phyloP scores from a whole-genome alignment of 331 rosid genomes.

The Quercus phellos region DNA sequence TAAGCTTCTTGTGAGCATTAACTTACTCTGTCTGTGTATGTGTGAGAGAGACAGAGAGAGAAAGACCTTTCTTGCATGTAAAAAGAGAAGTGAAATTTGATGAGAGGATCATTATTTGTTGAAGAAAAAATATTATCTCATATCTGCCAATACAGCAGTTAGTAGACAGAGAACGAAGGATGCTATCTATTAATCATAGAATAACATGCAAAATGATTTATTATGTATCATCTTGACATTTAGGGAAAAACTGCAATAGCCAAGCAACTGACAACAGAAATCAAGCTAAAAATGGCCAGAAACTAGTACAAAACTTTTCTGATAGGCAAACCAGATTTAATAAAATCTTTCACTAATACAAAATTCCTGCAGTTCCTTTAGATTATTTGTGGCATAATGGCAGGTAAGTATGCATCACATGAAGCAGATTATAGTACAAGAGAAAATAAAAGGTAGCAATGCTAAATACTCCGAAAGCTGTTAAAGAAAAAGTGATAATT shows the following conservation, averaged over 20 bases:
- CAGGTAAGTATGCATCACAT: background rate
- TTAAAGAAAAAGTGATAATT: background rate
- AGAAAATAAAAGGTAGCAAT: background rate
- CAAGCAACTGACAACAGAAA: background rate
- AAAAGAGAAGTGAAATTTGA: too few relatives aligned
- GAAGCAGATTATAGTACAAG: background rate
- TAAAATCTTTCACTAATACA: background rate
- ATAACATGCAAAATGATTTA: background rate
- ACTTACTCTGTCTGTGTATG: background rate
- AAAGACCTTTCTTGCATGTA: too few relatives aligned
- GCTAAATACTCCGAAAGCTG: background rate
- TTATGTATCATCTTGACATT: background rate
- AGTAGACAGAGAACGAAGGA: background rate
- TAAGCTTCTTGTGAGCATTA: conserved; percentile 1
- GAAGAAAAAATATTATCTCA: too few relatives aligned
- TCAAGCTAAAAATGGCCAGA: background rate
- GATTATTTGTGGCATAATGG: background rate
- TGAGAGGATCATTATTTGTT: too few relatives aligned
- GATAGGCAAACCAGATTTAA: background rate
- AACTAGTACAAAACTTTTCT: background rate
- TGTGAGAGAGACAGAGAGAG: background rate
- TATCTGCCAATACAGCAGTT: background rate
- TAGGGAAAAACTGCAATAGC: background rate
- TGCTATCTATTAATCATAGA: background rate
- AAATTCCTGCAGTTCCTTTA: background rate